phyloP scores from a whole-genome alignment of 23 red algal genomes.

The Gracilaria vermiculophylla region DNA sequence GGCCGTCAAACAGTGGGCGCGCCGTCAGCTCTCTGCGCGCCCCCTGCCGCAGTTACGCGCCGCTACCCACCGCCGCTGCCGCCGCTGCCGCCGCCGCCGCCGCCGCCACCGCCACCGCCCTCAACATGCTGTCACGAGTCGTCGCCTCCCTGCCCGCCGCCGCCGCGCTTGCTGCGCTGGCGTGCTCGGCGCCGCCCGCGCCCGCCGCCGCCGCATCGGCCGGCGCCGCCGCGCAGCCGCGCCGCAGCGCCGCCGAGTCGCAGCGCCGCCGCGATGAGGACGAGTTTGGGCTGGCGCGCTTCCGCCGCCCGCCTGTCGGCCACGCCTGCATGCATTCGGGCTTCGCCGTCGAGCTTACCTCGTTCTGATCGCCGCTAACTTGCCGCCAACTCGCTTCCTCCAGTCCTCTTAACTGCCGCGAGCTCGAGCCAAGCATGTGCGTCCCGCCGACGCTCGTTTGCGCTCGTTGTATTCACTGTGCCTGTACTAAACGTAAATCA shows the following conservation, averaged over 20 bases:
- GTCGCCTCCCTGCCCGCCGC: conserved; percentile 29
- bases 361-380: conserved; percentile 35
- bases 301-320: conserved; percentile 38
- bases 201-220: background rate
- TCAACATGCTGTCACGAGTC: conserved; percentile 9
- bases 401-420: background rate
- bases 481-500: too few relatives aligned
- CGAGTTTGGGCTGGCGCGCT: conserved; percentile 8
- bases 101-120: too few relatives aligned
- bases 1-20: too few relatives aligned
- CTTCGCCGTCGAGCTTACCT: conserved; percentile 53
- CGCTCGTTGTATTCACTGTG: too few relatives aligned
- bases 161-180: conserved; percentile 8
- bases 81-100: too few relatives aligned
- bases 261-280: conserved; percentile 10
- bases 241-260: background rate
- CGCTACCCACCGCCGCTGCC: too few relatives aligned
- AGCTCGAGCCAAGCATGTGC: background rate
- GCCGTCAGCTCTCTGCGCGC: too few relatives aligned
- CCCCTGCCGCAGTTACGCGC: too few relatives aligned
- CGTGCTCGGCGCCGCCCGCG: background rate
- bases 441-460: too few relatives aligned
- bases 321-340: conserved; percentile 24
- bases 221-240: background rate
- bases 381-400: background rate